These are phyloP conservation scores for Solanum hybrid DNA, from an alignment of 305 asterid genomes.

Conservation along the genomic window DNA sequence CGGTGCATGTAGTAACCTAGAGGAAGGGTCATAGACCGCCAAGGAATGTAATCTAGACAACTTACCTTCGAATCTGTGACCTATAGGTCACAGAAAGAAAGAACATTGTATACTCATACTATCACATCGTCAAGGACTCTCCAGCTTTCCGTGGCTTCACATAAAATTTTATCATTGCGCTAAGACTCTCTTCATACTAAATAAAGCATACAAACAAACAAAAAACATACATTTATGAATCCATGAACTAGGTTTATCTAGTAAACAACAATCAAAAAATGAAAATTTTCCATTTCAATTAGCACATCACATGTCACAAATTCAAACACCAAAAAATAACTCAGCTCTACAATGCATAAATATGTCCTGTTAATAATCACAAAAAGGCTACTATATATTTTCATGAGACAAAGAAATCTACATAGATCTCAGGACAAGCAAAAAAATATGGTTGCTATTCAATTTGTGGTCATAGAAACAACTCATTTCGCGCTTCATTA, in stretches of 20 bases:
- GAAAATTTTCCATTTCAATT: neutral
- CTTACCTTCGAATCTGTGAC: neutral
- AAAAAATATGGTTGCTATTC: neutral
- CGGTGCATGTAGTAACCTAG: neutral
- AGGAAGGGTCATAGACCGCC: neutral
- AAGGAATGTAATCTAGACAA: neutral
- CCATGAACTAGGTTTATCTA: neutral
- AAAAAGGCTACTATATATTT: neutral
- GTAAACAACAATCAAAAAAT: neutral
- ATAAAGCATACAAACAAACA: neutral
- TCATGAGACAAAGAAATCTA: neutral
- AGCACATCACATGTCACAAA: neutral
- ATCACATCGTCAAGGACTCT: neutral
- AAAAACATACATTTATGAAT: neutral
- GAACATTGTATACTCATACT: neutral
- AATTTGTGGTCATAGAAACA: neutral
- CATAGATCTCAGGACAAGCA: neutral
- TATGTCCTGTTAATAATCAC: neutral
- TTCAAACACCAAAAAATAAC: neutral
- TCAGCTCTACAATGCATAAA: neutral
- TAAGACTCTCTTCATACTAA: neutral
- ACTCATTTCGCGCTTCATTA: neutral
- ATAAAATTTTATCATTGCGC: neutral
- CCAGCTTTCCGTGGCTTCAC: too few relatives aligned
- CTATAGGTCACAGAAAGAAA: neutral